Base-by-base conservation (phyloP, 371 early-diverging fungal species). In the Saksenaea oblongispora region DNA sequence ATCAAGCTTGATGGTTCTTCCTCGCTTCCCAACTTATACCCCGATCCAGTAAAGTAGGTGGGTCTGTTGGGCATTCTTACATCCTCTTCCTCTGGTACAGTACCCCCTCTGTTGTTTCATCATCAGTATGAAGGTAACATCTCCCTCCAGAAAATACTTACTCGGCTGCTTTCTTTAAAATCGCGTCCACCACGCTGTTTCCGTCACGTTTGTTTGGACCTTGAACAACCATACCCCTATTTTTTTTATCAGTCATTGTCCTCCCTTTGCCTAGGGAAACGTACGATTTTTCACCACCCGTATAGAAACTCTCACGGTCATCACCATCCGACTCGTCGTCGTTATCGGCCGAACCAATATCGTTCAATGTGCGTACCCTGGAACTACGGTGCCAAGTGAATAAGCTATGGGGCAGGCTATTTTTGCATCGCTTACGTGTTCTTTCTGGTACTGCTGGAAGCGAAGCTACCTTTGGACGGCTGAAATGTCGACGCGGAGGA, bases 261-360 rank as follows among this genome's bases (percentile, higher is more conserved):
- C 27, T 44, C 27, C 28, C 58, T 26, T 62, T 24, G 13, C 31
- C 18, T 54, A 4, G 5, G 10, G 15, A 34, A 9, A 79, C 88
- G 36, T 79, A 91, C 88, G 91, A 91, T 77, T 90, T 91, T 71
- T 94, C 95, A 28, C 95, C 95, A 13, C 95, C 95, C 18, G 94
- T 89, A 78, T 88, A 94, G 34, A 84, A 87, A 64, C 89, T 89
- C 68, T 94, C 85, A 34, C 68, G 79, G 26, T 88, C 89, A 18
- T 92, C 80, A 17, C 84, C 87, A 13, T 84, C 82, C 5, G 84
- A 83, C 2, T 79, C 83, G n/a, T 85, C 82, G 15, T 79, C 72
- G 24, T 76, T 69, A 28, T 76, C 72, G 15, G 62, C 72, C 28
- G 65, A 56, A 58, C 64, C 51, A 71, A 90, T 56, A 65, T 87